Base-by-base conservation (phyloP, 352 stramenopile genomes). In the Phytopythium delawarense region DNA sequence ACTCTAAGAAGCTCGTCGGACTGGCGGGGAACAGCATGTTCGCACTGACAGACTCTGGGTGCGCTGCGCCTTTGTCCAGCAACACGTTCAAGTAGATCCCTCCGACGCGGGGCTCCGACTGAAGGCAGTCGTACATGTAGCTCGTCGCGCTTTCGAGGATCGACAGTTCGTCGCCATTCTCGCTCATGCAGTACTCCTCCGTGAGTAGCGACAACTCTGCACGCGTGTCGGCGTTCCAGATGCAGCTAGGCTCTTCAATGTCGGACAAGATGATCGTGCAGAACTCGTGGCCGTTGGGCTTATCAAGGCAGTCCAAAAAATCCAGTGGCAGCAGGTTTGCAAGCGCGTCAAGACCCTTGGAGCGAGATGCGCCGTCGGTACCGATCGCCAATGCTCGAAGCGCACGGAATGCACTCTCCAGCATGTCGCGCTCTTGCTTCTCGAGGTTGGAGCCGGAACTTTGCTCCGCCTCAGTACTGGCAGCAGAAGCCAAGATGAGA, bases 71-170 rank as follows among this genome's bases (percentile, higher is more conserved):
- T 61, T 89, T 91, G 42, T 88, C 81, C 23, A 92, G 66, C 30
- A 94, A 62, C 44, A 92, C 77, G 3, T 71, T 66, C 20, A 94
- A 53, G 62, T 89, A 94, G 18, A 94, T 88, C 11, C 81, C 82
- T 37, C 81, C 82, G 48, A 92, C 74, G 30, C 76, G 74, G 12
- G 84, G 82, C 30, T 94, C 82, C 8, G 72, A 70, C 45, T 85
- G 87, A 13, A 94, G 55, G 57, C 82, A 90, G 66, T 92, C 82
- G 60, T 94, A 94, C 77, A 91, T 90, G 67, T 94, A 81, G 59
- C 76, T 88, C 1, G 73, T 79, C 6, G 81, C 73, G 52, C 65
- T 89, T 57, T 94, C 84, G 58, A 94, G 49, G 56, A 92, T 84
- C 0, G 77, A 84, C 42, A 91, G 49, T 32, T 78, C 79, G 37